phyloP scores from a whole-genome alignment of 495 filamentous ascomycete genomes.

The Usnea hakonensis region DNA sequence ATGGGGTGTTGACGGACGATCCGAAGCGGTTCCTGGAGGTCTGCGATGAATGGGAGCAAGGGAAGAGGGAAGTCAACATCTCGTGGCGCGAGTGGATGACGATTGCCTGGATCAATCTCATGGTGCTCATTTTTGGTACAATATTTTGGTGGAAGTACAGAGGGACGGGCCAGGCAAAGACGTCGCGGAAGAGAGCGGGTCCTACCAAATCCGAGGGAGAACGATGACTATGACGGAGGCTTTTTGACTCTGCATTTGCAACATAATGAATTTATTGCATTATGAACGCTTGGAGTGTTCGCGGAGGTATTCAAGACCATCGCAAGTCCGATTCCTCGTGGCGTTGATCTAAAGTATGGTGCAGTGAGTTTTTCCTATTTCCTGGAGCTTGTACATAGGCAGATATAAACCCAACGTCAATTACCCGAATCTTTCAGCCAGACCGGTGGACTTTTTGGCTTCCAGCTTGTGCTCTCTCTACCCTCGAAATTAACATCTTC shows the following conservation, averaged over 20 bases:
- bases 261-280: too few species aligned
- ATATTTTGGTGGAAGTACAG: constrained; percentile 22
- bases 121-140: constrained; percentile 19
- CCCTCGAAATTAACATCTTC: too few species aligned
- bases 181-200: background rate
- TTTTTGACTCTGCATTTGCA: too few species aligned
- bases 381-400: too few species aligned
- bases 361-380: too few species aligned
- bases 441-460: too few species aligned
- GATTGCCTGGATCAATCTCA: constrained; percentile 20
- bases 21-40: constrained; percentile 41
- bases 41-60: constrained; percentile 30
- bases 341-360: too few species aligned
- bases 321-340: too few species aligned
- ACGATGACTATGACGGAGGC: background rate
- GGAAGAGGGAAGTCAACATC: constrained; percentile 15
- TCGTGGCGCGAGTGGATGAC: constrained; percentile 12
- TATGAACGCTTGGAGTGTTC: too few species aligned
- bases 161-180: constrained; percentile 1
- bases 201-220: background rate
- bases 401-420: too few species aligned
- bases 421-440: too few species aligned
- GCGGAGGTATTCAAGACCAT: too few species aligned
- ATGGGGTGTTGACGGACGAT: constrained; percentile 54
- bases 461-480: background rate